These are phyloP conservation scores for Russula virescens DNA, from an alignment of 768 basidiomycete genomes.

Conservation along the genomic window DNA sequence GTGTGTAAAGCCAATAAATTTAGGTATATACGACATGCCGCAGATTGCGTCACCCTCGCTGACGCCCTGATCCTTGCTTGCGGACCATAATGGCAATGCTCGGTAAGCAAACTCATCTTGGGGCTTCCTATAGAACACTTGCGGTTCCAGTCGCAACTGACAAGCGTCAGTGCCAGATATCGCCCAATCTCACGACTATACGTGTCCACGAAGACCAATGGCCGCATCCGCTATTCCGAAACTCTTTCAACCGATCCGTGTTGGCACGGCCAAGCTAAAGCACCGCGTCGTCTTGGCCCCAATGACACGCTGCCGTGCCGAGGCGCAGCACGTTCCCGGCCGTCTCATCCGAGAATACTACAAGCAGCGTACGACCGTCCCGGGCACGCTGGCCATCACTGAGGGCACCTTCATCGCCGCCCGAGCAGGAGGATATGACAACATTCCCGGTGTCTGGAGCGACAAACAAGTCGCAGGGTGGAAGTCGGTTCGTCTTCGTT, in stretches of 20 bases:
- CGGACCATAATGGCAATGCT: too few relatives aligned
- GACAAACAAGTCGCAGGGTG: conserved; percentile 49
- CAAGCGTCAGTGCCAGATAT: too few relatives aligned
- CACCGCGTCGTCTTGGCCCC: conserved; percentile 55
- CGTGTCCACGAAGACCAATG: too few relatives aligned
- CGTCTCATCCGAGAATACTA: conserved; percentile 42
- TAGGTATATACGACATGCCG: too few relatives aligned
- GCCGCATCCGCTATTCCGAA: background rate
- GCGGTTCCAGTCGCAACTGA: too few relatives aligned
- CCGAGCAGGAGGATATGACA: conserved; percentile 42
- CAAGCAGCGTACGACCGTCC: conserved; percentile 39
- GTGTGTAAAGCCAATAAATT: too few relatives aligned
- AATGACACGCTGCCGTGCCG: conserved; percentile 43
- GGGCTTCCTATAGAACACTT: too few relatives aligned
- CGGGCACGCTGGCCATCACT: conserved; percentile 51
- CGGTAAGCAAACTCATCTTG: background rate
- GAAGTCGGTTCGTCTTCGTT: conserved; percentile 36
- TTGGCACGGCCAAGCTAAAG: conserved; percentile 38
- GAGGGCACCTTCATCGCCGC: conserved; percentile 51
- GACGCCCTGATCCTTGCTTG: too few relatives aligned
- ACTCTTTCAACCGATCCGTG: conserved; percentile 44
- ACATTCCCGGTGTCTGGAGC: conserved; percentile 61
- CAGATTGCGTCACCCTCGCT: too few relatives aligned
- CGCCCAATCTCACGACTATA: too few relatives aligned
- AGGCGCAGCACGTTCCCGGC: conserved; percentile 31